Base-by-base conservation (phyloP, 352 stramenopile genomes). In the Pythium rhizo-oryzae region DNA sequence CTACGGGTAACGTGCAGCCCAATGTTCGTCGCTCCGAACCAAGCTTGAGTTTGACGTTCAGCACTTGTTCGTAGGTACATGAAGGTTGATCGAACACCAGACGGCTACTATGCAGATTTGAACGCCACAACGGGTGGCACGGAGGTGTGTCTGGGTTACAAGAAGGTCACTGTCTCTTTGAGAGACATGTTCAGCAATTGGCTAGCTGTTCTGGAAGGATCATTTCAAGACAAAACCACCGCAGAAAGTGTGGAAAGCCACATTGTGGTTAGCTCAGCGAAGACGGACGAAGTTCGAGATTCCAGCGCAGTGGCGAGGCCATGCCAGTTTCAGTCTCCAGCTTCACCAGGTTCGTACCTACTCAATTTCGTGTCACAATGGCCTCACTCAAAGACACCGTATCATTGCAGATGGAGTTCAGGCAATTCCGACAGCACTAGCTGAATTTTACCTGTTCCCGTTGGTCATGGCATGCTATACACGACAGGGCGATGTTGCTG, bases 81-180 rank as follows among this genome's bases (percentile, higher is more conserved):
- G 63, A 93, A 90, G 43, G 73, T 96, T 6, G 87, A 96, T 59
- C 86, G 82, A 62, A 82, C 84, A 12, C 82, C 84, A 0, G 71
- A 92, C 53, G 87, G 84, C 0, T 82, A 93, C 52, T 46, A 77
- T 30, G 85, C 85, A 19, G 87, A 96, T 58, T 64, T 94, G 16
- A 93, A 93, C 60, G 76, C 81, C 30, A 92, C 76, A 46, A 89
- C 87, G 46, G 81, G 83, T 2, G 85, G 85, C 18, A 90, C 84
- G 28, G 88, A 96, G 70, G 77, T 96, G 7, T 88, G 75, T 41
- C 59, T 96, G 5, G 85, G 81, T 58, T 96, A 96, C 79, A 92
- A 90, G 66, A 94, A 93, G 55, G 57, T 46, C 18, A 57, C 43
- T 0, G 11, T 25, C 23, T 51, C 24, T n/a, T 50, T 72, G 24